phyloP scores from a whole-genome alignment of 2,329 filamentous ascomycete genomes.

The Fusarium ramigenum region DNA sequence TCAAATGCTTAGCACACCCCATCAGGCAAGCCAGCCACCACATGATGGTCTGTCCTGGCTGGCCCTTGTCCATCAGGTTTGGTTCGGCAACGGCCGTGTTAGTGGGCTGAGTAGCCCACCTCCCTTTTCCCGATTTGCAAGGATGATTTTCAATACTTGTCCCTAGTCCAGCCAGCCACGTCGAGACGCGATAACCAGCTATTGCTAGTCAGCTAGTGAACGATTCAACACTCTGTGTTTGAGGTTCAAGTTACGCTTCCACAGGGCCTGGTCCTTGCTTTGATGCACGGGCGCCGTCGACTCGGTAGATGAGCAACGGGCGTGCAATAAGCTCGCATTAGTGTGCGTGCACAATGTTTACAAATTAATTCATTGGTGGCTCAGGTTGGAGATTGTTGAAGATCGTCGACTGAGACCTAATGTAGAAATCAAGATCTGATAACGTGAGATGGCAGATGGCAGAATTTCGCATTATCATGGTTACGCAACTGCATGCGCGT shows the following conservation, averaged over 20 bases:
- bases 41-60: slow-evolving; percentile 29
- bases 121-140: slow-evolving; percentile 24
- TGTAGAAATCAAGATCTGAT: background rate
- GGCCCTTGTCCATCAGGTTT: slow-evolving; percentile 29
- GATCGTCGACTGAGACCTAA: background rate
- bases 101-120: slow-evolving; percentile 30
- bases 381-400: background rate
- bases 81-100: slow-evolving; percentile 37
- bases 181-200: slow-evolving; percentile 15
- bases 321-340: slow-evolving; percentile 23
- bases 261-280: slow-evolving; percentile 21
- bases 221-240: background rate
- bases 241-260: background rate
- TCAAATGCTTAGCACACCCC: slow-evolving; percentile 15
- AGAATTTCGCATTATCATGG: background rate
- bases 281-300: slow-evolving; percentile 20
- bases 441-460: background rate
- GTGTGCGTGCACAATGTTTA: background rate
- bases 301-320: slow-evolving; percentile 21
- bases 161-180: slow-evolving; percentile 22
- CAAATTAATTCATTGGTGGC: background rate
- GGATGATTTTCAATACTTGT: slow-evolving; percentile 14
- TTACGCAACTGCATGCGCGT: background rate
- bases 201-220: background rate
- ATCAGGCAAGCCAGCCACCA: slow-evolving; percentile 29